A percentile compares a stretch with the other conserved stretches of the same genome.
Evolutionary conservation across 371 early-diverging fungal genomes (phyloP).

Genomic region (Apophysomyces sp.): DNA sequence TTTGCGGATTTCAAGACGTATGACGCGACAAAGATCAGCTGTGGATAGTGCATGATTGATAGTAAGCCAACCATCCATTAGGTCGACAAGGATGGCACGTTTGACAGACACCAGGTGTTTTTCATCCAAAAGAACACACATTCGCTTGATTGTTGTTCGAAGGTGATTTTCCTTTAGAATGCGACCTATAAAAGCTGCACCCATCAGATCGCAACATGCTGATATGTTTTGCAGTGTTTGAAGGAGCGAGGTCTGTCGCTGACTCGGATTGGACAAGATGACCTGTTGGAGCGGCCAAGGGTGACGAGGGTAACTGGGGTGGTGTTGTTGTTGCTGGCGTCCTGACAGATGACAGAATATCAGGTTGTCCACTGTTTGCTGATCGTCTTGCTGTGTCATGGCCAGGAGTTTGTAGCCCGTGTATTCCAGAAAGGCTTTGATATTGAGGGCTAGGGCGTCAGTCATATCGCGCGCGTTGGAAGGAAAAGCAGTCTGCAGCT

Average conservation of each 20-base stretch:
- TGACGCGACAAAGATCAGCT: conserved; percentile 29
- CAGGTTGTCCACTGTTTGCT: background rate
- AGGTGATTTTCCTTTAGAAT: conserved; percentile 38
- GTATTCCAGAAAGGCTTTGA: conserved; percentile 47
- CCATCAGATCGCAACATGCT: conserved; percentile 44
- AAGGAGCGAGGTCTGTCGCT: conserved; percentile 2
- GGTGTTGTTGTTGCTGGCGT: background rate
- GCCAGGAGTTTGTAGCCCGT: conserved; percentile 40
- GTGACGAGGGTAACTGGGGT: background rate
- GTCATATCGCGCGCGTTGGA: conserved; percentile 42
- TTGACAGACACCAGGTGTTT: conserved; percentile 19
- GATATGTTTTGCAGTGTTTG: conserved; percentile 30
- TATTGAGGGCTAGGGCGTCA: conserved; percentile 39
- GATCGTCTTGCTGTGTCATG: background rate
- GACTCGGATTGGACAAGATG: background rate
- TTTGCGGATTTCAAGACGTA: conserved; percentile 35
- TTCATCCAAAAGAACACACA: conserved; percentile 29
- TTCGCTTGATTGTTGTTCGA: conserved; percentile 36
- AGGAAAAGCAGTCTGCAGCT: conserved; percentile 35
- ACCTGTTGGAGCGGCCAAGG: background rate
- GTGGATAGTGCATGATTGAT: conserved; percentile 30
- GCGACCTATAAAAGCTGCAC: conserved; percentile 37
- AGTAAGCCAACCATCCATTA: conserved; percentile 40
- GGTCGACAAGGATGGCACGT: conserved; percentile 22
- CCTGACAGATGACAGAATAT: background rate